Conservation (phyloP, 2,329 filamentous ascomycete genomes). For the Byssochlamys sp. region DNA sequence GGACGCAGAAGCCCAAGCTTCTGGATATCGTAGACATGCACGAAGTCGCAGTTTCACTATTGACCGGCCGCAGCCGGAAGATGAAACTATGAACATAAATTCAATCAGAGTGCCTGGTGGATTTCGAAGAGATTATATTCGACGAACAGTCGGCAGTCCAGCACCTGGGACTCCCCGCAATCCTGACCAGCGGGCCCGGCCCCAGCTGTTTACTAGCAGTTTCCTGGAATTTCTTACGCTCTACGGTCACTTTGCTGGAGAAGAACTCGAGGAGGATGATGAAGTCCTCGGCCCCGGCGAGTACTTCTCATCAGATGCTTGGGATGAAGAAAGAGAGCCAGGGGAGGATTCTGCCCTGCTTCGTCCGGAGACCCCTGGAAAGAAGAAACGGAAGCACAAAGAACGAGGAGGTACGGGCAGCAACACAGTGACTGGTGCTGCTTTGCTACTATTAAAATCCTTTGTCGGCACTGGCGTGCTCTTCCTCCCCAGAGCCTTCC, state of each 20-base stretch:
- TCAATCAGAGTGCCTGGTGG: conserved; percentile 89
- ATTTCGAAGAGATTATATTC: conserved; percentile 81
- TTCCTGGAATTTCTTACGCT: conserved; percentile 93
- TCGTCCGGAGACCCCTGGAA: conserved; percentile 56
- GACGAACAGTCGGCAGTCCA: conserved; percentile 62
- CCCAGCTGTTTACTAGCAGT: conserved; percentile 71
- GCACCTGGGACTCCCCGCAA: conserved; percentile 32
- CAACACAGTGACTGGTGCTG: conserved; percentile 68
- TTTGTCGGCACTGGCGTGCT: conserved; percentile 61
- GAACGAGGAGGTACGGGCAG: conserved; percentile 63
- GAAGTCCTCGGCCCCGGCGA: conserved; percentile 78
- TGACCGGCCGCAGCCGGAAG: conserved; percentile 66
- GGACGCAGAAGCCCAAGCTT: conserved; percentile 61
- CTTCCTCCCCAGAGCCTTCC: conserved; percentile 47
- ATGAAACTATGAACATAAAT: conserved; percentile 72
- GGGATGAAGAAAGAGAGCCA: conserved; percentile 61
- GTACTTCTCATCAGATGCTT: conserved; percentile 75
- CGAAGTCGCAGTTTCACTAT: conserved; percentile 83
- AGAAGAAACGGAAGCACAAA: conserved; percentile 66
- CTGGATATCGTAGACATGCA: conserved; percentile 47
- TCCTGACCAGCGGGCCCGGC: conserved; percentile 33
- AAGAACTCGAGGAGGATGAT: conserved; percentile 92
- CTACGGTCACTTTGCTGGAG: conserved; percentile 94
- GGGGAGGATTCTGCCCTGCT: conserved; percentile 81
- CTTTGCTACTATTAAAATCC: conserved; percentile 82